Percentiles rank a stretch among this genome's conserved stretches.
These are phyloP conservation scores for Entomortierella beljakovae DNA, from an alignment of 192 early-diverging fungal species.

Conservation along the genomic window DNA sequence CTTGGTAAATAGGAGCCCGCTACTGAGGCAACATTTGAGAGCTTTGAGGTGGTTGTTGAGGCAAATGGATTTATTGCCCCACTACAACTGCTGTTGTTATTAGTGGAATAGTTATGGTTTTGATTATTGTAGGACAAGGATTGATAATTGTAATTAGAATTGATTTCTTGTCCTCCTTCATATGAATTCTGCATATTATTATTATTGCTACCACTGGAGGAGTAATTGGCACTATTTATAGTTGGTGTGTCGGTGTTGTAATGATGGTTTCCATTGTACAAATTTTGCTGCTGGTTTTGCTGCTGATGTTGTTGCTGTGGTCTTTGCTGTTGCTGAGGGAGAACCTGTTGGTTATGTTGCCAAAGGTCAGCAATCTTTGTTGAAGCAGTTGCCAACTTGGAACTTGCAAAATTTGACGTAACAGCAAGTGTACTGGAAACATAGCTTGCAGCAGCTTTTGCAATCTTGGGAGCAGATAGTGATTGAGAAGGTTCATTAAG, in stretches of 20 bases:
- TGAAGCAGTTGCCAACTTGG: conserved; percentile 38
- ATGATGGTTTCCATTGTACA: conserved; percentile 28
- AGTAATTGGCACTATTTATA: conserved; percentile 32
- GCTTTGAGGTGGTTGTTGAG: conserved; percentile 29
- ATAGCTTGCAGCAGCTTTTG: conserved; percentile 40
- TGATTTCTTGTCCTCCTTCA: conserved; percentile 23
- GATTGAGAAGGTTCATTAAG: conserved; percentile 24
- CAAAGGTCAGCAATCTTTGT: conserved; percentile 51
- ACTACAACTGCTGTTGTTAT: conserved; percentile 4
- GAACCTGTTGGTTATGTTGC: conserved; percentile 44
- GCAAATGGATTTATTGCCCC: conserved; percentile 22
- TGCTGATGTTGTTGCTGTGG: conserved; percentile 23
- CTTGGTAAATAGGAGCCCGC: conserved; percentile 49
- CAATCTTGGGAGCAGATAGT: conserved; percentile 24
- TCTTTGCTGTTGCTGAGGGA: conserved; percentile 36
- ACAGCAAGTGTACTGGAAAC: conserved; percentile 45
- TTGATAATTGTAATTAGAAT: conserved; percentile 29
- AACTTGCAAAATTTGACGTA: conserved; percentile 45
- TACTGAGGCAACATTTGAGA: conserved; percentile 42
- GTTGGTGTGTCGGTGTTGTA: conserved; percentile 16
- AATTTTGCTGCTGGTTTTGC: conserved; percentile 7
- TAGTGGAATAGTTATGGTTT: conserved; percentile 5
- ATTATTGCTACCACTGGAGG: neutral
- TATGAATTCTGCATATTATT: conserved; percentile 13
- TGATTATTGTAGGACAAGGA: conserved; percentile 12